Base-by-base conservation (phyloP, 108 stramenopile species). In the Skeletonema tropicum region DNA sequence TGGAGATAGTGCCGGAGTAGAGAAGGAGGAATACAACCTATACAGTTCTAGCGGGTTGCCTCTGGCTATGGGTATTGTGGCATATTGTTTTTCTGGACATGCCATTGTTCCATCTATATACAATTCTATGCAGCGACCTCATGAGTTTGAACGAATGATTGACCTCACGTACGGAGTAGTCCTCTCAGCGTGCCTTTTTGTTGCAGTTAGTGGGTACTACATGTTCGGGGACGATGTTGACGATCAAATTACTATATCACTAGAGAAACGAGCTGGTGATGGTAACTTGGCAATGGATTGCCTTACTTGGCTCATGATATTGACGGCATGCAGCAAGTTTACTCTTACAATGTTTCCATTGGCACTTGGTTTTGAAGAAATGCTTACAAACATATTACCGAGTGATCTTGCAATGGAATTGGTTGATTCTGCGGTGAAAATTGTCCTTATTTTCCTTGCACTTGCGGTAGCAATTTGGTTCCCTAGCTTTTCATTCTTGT, bases 271-370 rank as follows among this genome's bases (percentile, higher is more conserved):
- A 52, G 76, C 83, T 2, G 73, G 73, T 41, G 76, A 83, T 52
- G 74, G 46, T 1, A 70, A 57, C 57, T 19, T 85, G 41, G 72
- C 81, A n/a, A 89, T 93, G 90, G 76, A 82, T 25, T 68, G 71
- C 15, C 70, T 93, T 38, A 89, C 89, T 19, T 93, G 89, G 86
- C 83, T 94, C 25, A 94, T 94, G 90, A 87, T 94, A 48, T 65
- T 91, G 70, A 94, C 93, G 25, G 89, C 93, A 14, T 87, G 84
- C 55, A 88, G 87, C 46, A 94, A 94, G 66, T 81, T 87, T 39
- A 89, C 88, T 9, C 83, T 94, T 59, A 94, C 93, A 23, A 89
- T 91, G 88, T 94, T 90, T 66, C 93, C 93, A n/a, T 66, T 89
- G 39, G 90, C 90, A 7, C 85, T 94, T 64, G 93, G 90, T n/a